Conservation (phyloP, 805 yeast species). For the Kuraishia hungarica region DNA sequence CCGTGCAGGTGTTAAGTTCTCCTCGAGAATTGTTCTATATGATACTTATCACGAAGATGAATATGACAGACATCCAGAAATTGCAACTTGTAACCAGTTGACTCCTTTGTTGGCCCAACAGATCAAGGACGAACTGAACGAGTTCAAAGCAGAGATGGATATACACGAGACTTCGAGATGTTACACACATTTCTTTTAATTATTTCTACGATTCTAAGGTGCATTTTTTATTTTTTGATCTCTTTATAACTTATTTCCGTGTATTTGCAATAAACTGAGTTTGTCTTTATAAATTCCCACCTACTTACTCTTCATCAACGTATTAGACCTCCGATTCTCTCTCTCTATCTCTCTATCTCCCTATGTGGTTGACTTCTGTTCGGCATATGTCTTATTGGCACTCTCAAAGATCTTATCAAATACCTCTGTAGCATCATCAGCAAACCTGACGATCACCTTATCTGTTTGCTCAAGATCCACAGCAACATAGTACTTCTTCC, state of each 20-base stretch:
- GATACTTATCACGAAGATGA: constrained; percentile 79
- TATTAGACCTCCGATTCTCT: too few species aligned
- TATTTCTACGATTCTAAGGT: not conserved
- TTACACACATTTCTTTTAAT: constrained; percentile 74
- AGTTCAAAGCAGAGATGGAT: constrained; percentile 70
- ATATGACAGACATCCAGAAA: constrained; percentile 89
- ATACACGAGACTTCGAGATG: constrained; percentile 73
- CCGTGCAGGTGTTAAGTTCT: constrained; percentile 38
- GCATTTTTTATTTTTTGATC: not conserved
- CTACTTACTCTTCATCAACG: too few species aligned
- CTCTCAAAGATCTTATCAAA: constrained; percentile 35
- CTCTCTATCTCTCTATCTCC: too few species aligned
- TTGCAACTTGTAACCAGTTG: constrained; percentile 85
- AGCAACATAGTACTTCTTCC: constrained; percentile 24
- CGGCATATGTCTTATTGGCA: constrained; percentile 27
- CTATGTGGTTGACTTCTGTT: constrained; percentile 2
- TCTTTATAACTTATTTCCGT: not conserved
- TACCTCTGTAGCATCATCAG: constrained; percentile 25
- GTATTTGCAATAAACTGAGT: not conserved
- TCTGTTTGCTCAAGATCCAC: constrained; percentile 37
- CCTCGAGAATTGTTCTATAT: constrained; percentile 74
- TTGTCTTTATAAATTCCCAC: not conserved
- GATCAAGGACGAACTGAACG: constrained; percentile 80
- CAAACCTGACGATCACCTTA: constrained; percentile 34
- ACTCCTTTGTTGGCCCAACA: constrained; percentile 82